Evolutionary conservation across 768 basidiomycete genomes (phyloP).

Genomic region (Collybia mongolica): DNA sequence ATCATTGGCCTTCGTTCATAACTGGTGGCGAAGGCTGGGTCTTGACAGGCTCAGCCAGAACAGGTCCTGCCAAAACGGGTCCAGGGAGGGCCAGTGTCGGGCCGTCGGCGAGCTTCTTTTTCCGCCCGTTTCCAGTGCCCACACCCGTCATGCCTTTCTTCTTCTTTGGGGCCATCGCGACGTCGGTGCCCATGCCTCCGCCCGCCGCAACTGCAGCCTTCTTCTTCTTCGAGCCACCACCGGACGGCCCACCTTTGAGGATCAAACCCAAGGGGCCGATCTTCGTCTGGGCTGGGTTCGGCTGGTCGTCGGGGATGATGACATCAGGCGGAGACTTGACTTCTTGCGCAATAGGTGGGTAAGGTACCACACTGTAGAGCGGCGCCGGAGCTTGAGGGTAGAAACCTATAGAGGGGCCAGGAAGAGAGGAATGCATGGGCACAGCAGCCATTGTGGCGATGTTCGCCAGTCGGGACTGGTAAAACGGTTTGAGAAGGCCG

Average conservation of each 20-base stretch:
- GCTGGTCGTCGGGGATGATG: conserved; percentile 64
- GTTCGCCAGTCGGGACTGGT: conserved; percentile 52
- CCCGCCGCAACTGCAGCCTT: conserved; percentile 20
- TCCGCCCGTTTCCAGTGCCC: conserved; percentile 44
- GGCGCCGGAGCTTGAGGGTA: conserved; percentile 1
- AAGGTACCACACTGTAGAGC: not conserved
- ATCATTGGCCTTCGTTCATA: not conserved
- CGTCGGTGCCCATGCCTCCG: conserved; percentile 22
- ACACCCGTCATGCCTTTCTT: conserved; percentile 40
- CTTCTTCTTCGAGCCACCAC: conserved; percentile 64
- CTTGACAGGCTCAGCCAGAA: conserved; percentile 5
- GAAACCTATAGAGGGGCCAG: conserved; percentile 15
- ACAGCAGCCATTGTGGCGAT: conserved; percentile 29
- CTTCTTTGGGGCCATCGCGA: conserved; percentile 34
- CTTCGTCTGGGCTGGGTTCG: conserved; percentile 58
- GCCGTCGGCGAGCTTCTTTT: conserved; percentile 35
- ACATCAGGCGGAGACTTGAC: conserved; percentile 21
- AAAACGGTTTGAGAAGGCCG: conserved; percentile 80
- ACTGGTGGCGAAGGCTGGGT: conserved; percentile 8
- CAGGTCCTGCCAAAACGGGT: conserved; percentile 3
- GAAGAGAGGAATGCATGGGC: conserved; percentile 17
- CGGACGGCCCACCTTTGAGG: conserved; percentile 44
- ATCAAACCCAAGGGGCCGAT: conserved; percentile 82
- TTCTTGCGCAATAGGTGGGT: conserved; percentile 5
- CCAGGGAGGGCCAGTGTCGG: conserved; percentile 1